Evolutionary conservation across 495 filamentous ascomycete species (phyloP).

Genomic region (Cudoniella acicularis): DNA sequence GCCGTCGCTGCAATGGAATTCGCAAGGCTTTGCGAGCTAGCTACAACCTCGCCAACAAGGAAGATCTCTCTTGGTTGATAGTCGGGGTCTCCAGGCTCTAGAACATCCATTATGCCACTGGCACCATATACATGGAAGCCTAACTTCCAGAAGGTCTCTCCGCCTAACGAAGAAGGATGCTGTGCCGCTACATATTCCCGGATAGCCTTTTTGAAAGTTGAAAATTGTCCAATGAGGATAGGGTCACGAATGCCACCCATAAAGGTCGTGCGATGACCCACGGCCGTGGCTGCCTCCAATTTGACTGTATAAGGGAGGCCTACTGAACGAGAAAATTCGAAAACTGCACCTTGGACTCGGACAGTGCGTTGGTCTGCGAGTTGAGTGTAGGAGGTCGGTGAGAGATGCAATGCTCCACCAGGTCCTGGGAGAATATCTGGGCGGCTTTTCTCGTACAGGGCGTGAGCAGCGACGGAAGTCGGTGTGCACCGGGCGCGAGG

Average conservation of each 20-base stretch:
- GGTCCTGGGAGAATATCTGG: slow-evolving; percentile 44
- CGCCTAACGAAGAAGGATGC: not conserved
- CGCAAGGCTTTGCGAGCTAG: slow-evolving; percentile 38
- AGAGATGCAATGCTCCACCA: slow-evolving; percentile 41
- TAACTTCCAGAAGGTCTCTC: slow-evolving; percentile 23
- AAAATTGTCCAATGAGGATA: slow-evolving; percentile 40
- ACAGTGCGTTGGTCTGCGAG: slow-evolving; percentile 35
- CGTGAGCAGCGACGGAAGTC: slow-evolving; percentile 43
- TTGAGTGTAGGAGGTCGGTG: slow-evolving; percentile 34
- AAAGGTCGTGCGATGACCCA: slow-evolving; percentile 42
- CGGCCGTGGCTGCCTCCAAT: slow-evolving; percentile 37
- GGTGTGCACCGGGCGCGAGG: slow-evolving; percentile 36
- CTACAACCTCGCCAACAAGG: slow-evolving; percentile 40
- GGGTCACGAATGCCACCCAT: slow-evolving; percentile 45
- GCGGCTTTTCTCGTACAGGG: slow-evolving; percentile 48
- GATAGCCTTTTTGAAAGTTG: slow-evolving; percentile 25
- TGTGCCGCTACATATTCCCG: not conserved
- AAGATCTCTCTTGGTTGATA: slow-evolving; percentile 29
- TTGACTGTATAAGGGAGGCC: slow-evolving; percentile 39
- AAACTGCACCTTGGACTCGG: slow-evolving; percentile 36
- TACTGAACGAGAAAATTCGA: slow-evolving; percentile 24
- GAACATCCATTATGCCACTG: slow-evolving; percentile 23
- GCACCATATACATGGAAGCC: slow-evolving; percentile 41
- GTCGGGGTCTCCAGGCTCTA: slow-evolving; percentile 1
- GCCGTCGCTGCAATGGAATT: slow-evolving; percentile 34